Conservation (phyloP, 1,139 yeast species). For the Dujonia santamariae region DNA sequence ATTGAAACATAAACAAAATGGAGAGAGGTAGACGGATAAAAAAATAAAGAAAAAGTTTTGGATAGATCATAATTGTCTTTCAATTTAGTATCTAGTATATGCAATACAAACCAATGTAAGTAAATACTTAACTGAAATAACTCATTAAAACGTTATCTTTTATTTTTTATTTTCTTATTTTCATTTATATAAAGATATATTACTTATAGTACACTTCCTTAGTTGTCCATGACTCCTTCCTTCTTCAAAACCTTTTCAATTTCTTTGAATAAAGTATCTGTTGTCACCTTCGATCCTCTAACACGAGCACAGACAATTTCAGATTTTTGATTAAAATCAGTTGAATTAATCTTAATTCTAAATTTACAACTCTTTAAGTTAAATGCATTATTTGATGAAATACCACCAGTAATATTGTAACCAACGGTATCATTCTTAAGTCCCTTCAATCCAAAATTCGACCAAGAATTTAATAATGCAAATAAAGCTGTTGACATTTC, state of each 20-base stretch:
- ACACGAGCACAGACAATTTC: conserved; percentile 46
- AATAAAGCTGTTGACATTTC: conserved; percentile 65
- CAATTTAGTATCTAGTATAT: conserved; percentile 1
- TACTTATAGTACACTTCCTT: too few species aligned
- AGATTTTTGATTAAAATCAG: conserved; percentile 41
- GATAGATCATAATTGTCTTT: too few species aligned
- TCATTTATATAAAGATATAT: too few species aligned
- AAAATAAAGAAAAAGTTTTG: too few species aligned
- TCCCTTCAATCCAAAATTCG: conserved; percentile 63
- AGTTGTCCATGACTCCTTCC: conserved; percentile 43
- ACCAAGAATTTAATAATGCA: conserved; percentile 66
- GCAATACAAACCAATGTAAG: too few species aligned
- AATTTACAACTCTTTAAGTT: conserved; percentile 65
- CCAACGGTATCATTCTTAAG: conserved; percentile 45
- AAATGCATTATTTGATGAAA: conserved; percentile 59
- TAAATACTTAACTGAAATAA: too few species aligned
- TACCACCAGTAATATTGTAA: conserved; percentile 53
- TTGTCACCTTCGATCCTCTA: conserved; percentile 42
- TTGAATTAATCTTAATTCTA: conserved; percentile 47
- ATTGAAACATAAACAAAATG: conserved; percentile 7
- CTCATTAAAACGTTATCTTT: too few species aligned
- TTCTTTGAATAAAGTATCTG: conserved; percentile 44
- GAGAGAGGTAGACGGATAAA: too few species aligned
- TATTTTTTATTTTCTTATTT: too few species aligned
- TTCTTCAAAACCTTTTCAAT: conserved; percentile 45